Base-by-base conservation (phyloP, 1,284 basidiomycete species). In the Ustilago trichophora region DNA sequence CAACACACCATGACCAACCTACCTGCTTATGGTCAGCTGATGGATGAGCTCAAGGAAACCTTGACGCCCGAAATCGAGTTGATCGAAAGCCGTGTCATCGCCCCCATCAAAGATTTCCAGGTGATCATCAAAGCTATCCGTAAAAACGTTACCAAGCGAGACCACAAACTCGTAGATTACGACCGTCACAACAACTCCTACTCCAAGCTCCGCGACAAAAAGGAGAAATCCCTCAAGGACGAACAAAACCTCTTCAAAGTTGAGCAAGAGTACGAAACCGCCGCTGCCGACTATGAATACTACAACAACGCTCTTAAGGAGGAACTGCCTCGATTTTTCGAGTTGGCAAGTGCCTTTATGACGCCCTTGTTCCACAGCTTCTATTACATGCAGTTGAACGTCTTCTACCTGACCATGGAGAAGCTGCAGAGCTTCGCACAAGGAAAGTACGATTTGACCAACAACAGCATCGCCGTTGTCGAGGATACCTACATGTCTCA, bases 361-460 rank as follows among this genome's bases (percentile, higher is more conserved):
- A 91, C 95, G 69, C 96, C 96, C 1, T 85, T 98, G 13, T 98
- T 97, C 87, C 90, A 97, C 79, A 95, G 92, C 21, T 94, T 95
- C 86, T 99, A 92, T 86, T 99, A 97, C 83, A 98, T 98, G 95
- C 93, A 98, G 54, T 66, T 80, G 90, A 97, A 97, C 83, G 90
- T 97, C 53, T 95, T 89, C 83, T 97, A 96, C 83, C 85, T 95
- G 58, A 88, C 96, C 80, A 86, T 95, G 60, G 95, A 98, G 83
- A 94, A 94, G 84, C 85, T 97, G 77, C 90, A 91, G 80, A 86
- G 86, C 29, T 98, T 95, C 78, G 90, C 77, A 2, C 38, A 94
- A 64, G 87, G 88, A 56, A 92, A 90, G 80, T 94, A 90, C 82
- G 91, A 94, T 69, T 80, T 88, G 10, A 84, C 88, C 32, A 86